These are phyloP conservation scores for Triglochin maritima DNA, from an alignment of 106 monocot species.

Conservation along the genomic window DNA sequence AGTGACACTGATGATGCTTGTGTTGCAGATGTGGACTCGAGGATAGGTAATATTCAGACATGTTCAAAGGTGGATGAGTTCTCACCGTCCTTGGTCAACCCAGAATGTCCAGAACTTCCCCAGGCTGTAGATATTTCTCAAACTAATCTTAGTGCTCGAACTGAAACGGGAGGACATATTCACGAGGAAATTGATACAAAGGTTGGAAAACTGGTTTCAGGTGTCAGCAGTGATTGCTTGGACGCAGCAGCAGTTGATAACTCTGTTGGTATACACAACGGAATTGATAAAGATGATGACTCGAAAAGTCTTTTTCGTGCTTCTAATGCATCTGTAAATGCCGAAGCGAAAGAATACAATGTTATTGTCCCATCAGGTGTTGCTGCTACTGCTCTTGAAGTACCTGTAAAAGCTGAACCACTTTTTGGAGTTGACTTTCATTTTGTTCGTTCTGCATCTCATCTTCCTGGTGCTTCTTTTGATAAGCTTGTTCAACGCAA, in stretches of 20 bases:
- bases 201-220: slow-evolving; percentile 3
- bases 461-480: neutral
- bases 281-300: neutral
- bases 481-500: too few species aligned
- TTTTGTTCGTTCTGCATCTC: neutral
- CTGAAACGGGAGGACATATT: slow-evolving; percentile 10
- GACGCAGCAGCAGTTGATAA: too few species aligned
- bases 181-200: slow-evolving; percentile 19
- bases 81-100: slow-evolving; percentile 18
- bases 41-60: slow-evolving; percentile 58
- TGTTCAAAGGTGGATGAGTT: slow-evolving; percentile 51
- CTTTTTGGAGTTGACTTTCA: neutral
- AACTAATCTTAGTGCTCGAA: slow-evolving; percentile 18
- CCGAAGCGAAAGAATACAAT: neutral
- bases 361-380: neutral
- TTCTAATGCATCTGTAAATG: neutral
- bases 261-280: too few species aligned
- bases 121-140: slow-evolving; percentile 9
- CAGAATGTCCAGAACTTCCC: slow-evolving; percentile 12
- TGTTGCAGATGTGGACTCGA: slow-evolving; percentile 56
- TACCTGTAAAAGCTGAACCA: neutral
- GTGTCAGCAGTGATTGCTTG: too few species aligned
- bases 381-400: neutral
- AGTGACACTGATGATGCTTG: slow-evolving; percentile 61
- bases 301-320: neutral